A percentile compares a stretch with the other conserved stretches of the same genome.
phyloP scores from a whole-genome alignment of 108 stramenopile species.

The Seminavis robusta region DNA sequence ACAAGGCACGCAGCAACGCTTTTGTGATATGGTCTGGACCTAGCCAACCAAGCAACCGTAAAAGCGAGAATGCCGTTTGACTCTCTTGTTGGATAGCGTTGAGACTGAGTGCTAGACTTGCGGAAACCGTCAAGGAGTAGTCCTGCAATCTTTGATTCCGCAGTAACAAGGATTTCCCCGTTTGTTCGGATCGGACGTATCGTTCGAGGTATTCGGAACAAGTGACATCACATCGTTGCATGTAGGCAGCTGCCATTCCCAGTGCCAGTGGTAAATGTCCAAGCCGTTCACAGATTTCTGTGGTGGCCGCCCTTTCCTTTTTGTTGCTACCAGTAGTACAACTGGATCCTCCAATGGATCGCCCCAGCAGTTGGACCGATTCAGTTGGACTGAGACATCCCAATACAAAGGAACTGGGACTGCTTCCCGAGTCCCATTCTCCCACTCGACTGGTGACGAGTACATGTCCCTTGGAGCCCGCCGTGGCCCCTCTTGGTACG shows the following conservation, averaged over 20 bases:
- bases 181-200: slow-evolving; percentile 36
- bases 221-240: slow-evolving; percentile 60
- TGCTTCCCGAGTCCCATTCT: slow-evolving; percentile 20
- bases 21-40: slow-evolving; percentile 64
- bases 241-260: slow-evolving; percentile 66
- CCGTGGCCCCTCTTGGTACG: slow-evolving; percentile 52
- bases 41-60: slow-evolving; percentile 46
- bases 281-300: slow-evolving; percentile 17
- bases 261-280: slow-evolving; percentile 64
- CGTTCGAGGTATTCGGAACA: slow-evolving; percentile 62
- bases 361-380: slow-evolving; percentile 42
- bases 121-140: slow-evolving; percentile 42
- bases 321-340: slow-evolving; percentile 3
- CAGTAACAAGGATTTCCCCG: slow-evolving; percentile 29
- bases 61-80: slow-evolving; percentile 29
- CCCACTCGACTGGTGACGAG: slow-evolving; percentile 57
- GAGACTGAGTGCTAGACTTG: slow-evolving; percentile 55
- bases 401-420: slow-evolving; percentile 19
- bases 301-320: slow-evolving; percentile 9
- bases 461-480: slow-evolving; percentile 45
- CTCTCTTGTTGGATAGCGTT: slow-evolving; percentile 44
- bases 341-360: slow-evolving; percentile 25
- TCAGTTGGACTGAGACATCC: slow-evolving; percentile 53
- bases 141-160: slow-evolving; percentile 36
- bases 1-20: slow-evolving; percentile 36